Conservation (phyloP, 108 stramenopile genomes). For the Conticribra weissflogii region DNA sequence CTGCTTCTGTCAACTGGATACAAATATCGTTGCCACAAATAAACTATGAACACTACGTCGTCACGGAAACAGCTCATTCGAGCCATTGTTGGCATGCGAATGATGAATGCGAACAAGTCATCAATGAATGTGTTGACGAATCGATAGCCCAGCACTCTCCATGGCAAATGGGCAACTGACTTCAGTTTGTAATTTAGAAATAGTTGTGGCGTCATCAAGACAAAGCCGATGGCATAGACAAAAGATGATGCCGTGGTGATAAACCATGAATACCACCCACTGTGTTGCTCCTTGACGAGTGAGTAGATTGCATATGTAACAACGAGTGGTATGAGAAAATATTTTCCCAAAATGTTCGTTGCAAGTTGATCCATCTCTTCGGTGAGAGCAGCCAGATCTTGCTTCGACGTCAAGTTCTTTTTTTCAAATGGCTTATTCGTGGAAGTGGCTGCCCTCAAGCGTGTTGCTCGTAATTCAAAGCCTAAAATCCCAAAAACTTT, state of each 20-base stretch:
- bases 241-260: constrained; percentile 86
- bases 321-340: constrained; percentile 79
- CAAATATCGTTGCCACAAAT: constrained; percentile 95
- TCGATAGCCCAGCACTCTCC: constrained; percentile 88
- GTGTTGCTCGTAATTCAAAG: constrained; percentile 71
- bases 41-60: constrained; percentile 94
- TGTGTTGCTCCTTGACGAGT: constrained; percentile 69
- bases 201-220: constrained; percentile 91
- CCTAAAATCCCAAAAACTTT: constrained; percentile 65
- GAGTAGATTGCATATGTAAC: constrained; percentile 74
- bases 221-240: constrained; percentile 87
- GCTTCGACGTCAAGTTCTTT: constrained; percentile 8
- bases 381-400: constrained; percentile 70
- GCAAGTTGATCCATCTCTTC: constrained; percentile 88
- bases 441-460: constrained; percentile 50
- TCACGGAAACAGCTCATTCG: constrained; percentile 94
- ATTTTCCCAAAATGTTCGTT: constrained; percentile 65
- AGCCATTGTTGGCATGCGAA: constrained; percentile 97
- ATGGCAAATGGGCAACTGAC: constrained; percentile 88
- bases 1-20: constrained; percentile 86
- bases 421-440: constrained; percentile 14
- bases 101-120: constrained; percentile 96
- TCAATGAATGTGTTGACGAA: constrained; percentile 95
- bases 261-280: constrained; percentile 92
- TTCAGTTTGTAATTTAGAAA: constrained; percentile 91